phyloP scores from a whole-genome alignment of 2,329 filamentous ascomycete species.

The Aspergillus sergii region DNA sequence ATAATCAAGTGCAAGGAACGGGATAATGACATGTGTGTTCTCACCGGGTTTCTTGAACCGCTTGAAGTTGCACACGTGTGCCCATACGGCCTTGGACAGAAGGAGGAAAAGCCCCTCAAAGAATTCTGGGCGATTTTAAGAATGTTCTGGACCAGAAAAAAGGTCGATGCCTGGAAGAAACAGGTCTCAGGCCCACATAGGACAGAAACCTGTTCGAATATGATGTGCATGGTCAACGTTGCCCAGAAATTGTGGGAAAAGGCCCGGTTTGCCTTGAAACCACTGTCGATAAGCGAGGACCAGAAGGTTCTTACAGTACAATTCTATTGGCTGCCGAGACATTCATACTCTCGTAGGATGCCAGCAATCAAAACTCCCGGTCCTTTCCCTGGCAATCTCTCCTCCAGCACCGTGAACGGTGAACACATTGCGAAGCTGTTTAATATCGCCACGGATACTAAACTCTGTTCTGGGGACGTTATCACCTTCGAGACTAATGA shows the following conservation, averaged over 20 bases:
- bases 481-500: background rate
- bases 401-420: background rate
- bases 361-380: fast-evolving
- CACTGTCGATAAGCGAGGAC: background rate
- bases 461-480: background rate
- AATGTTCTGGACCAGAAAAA: background rate
- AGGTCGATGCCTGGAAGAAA: background rate
- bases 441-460: background rate
- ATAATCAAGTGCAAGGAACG: background rate
- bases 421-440: background rate
- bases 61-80: background rate
- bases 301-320: background rate
- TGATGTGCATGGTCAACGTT: background rate
- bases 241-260: background rate
- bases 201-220: background rate
- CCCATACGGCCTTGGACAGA: background rate
- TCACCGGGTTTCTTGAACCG: background rate
- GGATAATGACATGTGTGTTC: background rate
- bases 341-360: background rate
- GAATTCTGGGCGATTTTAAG: background rate
- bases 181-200: background rate
- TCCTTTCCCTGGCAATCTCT: background rate
- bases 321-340: background rate
- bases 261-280: background rate
- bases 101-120: fast-evolving